Evolutionary conservation across 2,329 filamentous ascomycete species (phyloP), one percentile per base, ranked within the genome.

Genomic region (Pseudogymnoascus sp.): DNA sequence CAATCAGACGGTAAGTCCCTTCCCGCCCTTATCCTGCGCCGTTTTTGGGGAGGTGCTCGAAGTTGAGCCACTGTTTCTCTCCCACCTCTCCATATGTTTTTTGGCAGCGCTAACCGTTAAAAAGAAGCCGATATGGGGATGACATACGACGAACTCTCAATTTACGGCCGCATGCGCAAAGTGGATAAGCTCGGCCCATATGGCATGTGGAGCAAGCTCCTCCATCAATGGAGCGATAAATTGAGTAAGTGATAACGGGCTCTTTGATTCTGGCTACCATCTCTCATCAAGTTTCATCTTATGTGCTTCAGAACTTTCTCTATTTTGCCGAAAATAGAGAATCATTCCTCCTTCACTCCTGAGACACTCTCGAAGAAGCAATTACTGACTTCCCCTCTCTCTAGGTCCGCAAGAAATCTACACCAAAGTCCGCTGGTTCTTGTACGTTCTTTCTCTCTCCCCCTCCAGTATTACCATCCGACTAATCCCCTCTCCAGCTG

Each of bases 81-180:
- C 35, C 12, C 35, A 37, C 12, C 35, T 37, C 35, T 37, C 35
- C 35, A 37, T 37, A 37, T 37, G 35, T 37, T 37, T 14, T 37
- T 37, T 37, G n/a, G 35, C 35, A 37, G 35, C 35, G 35, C 35
- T 37, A 37, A 37, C 35, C 35, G 35, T 37, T 37, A 37, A 37
- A 37, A 37, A 37, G 80, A 81, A 68, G 77, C 70, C 0, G 80
- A 81, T 65, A 82, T 82, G 80, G 78, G 78, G 14, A 78, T 82
- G 74, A 79, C 78, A 0, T 82, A 83, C 59, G 73, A 74, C 25
- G 79, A 83, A 65, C 73, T 82, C 31, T 73, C 73, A 10, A 68
- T 72, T 5, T 76, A 75, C 63, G 74, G 73, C 77, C 77, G 3
- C 78, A 73, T 68, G 73, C 74, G 79, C 2, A 81, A 81, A 67